Evolutionary conservation across 306 rosid genomes (phyloP).

Genomic region (Medicago ruthenica): DNA sequence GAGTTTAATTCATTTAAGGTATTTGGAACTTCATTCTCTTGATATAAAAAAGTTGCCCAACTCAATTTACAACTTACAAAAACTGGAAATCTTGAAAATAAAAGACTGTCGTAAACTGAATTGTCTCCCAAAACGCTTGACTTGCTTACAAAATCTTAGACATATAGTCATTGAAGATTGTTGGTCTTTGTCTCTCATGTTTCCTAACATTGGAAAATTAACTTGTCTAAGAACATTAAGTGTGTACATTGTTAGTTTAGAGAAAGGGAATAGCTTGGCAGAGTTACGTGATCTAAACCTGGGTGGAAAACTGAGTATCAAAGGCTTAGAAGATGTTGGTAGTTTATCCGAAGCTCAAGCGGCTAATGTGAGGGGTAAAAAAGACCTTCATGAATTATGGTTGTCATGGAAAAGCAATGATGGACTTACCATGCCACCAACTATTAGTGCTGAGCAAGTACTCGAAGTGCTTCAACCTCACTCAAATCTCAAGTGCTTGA

Average conservation of each 20-base stretch:
- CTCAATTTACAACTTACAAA: neutral
- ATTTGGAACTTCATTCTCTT: neutral
- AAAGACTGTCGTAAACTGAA: rapidly evolving
- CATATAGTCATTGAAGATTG: neutral
- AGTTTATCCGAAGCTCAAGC: neutral
- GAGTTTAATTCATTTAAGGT: slow-evolving; percentile 18
- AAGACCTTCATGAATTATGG: neutral
- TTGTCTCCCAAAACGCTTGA: neutral
- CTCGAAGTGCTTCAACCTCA: slow-evolving; percentile 24
- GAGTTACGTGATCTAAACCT: slow-evolving; percentile 1
- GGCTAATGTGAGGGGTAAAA: slow-evolving; percentile 1
- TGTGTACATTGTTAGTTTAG: neutral
- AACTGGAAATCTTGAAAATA: slow-evolving; percentile 21
- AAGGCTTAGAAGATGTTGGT: neutral
- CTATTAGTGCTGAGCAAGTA: neutral
- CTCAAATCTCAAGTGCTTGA: neutral
- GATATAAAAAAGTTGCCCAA: neutral
- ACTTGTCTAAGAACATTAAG: slow-evolving; percentile 8
- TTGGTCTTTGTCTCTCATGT: neutral
- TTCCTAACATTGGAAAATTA: neutral
- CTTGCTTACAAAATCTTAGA: slow-evolving; percentile 1
- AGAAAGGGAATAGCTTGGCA: neutral
- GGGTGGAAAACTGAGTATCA: neutral
- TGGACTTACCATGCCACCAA: too few species aligned
- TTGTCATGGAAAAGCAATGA: neutral